Evolutionary conservation across 2,329 filamentous ascomycete genomes (phyloP).

Genomic region (Penicillium brasilianum): DNA sequence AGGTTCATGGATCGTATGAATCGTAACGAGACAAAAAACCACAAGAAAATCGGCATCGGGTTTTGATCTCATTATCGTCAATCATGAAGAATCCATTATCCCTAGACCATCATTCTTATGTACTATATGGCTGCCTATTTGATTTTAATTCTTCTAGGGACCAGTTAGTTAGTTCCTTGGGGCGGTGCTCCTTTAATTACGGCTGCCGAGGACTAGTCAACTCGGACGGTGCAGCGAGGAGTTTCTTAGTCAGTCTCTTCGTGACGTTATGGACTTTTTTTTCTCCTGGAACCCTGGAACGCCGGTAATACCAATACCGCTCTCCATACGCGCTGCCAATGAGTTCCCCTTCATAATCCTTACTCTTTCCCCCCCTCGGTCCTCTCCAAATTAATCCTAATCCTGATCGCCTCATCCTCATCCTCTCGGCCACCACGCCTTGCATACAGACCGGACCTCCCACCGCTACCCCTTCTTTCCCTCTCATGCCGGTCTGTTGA

Average conservation of each 20-base stretch:
- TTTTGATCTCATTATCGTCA: neutral
- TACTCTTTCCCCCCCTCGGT: constrained; percentile 18
- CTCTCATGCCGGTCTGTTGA: constrained; percentile 22
- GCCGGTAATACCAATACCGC: constrained; percentile 37
- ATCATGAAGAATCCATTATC: too few species aligned
- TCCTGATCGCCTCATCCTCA: constrained; percentile 8
- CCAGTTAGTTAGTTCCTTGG: too few species aligned
- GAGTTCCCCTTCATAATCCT: constrained; percentile 22
- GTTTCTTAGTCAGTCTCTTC: constrained; percentile 6
- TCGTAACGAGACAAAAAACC: neutral
- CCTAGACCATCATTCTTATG: too few species aligned
- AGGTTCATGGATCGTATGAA: neutral
- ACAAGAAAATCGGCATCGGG: neutral
- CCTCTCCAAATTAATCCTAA: constrained; percentile 11
- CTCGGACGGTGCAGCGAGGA: neutral
- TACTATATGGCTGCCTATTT: neutral
- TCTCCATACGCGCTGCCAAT: constrained; percentile 17
- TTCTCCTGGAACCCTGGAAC: constrained; percentile 3
- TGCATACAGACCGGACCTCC: constrained; percentile 15
- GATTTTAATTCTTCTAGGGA: neutral
- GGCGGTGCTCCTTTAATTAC: too few species aligned
- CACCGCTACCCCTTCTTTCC: constrained; percentile 12
- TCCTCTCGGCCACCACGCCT: constrained; percentile 18
- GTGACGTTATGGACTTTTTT: constrained; percentile 37
- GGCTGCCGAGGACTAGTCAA: neutral